Base-by-base conservation (phyloP, 768 basidiomycete species). In the Boletus subcaerulescens region DNA sequence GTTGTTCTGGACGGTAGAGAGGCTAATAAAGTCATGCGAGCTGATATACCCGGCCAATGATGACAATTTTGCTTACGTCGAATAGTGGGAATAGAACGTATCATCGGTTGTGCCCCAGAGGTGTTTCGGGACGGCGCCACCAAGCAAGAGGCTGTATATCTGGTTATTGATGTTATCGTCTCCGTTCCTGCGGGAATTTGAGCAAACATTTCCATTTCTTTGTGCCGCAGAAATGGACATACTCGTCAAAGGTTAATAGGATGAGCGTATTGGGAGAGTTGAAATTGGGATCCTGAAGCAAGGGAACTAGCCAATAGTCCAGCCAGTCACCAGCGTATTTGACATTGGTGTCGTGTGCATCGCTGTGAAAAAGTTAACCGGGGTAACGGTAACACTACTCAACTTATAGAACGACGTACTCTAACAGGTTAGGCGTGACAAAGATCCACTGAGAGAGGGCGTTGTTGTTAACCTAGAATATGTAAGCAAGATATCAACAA, bases 31-130 rank as follows among this genome's bases (percentile, higher is more conserved):
- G 36, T 52, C 35, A 29, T 7, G 26, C 53, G 9, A 65, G 43
- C 22, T 29, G 41, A 51, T 31, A 9, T 12, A 20, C 17, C 32
- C 7, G 5, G 12, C 29, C 40, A 39, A 4, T 29, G 36, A 31
- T 11, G 9, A 13, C 5, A 15, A 1, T 12, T 14, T 33, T 33
- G 4, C 68, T 65, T 45, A 71, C 42, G 69, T 61, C 4, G 82
- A 84, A 69, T 84, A 86, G 66, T 86, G 85, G 2, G 79, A 79
- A 67, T 86, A 85, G 71, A 77, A 83, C 5, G 75, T 79, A 40
- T 65, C 32, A 68, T 86, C 85, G 12, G 66, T 74, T 2, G 76
- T 82, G 24, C 77, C 77, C 20, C 67, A 56, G 20, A 79, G 65
- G 11, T 57, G 43, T 13, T 61, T 24, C 3, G 83, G 84, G 24